Evolutionary conservation across 306 rosid genomes (phyloP).

Genomic region (Begonia loranthoides): DNA sequence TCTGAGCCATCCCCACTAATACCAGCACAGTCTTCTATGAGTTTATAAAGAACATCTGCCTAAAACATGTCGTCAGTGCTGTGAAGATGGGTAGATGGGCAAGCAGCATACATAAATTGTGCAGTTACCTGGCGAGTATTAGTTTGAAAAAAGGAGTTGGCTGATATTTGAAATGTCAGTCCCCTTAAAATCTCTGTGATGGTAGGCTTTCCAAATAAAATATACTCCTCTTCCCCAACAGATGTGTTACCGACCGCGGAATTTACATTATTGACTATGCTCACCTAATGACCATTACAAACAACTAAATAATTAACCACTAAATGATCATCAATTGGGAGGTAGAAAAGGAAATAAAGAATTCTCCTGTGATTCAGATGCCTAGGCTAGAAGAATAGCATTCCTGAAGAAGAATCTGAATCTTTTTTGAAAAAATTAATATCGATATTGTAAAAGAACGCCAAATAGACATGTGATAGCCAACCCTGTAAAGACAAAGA

Average conservation of each 20-base stretch:
- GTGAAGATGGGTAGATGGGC: too few relatives aligned
- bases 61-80: conserved; percentile 22
- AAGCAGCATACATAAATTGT: too few relatives aligned
- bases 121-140: conserved; percentile 81
- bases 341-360: conserved; percentile 1
- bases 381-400: too few relatives aligned
- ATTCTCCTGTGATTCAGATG: too few relatives aligned
- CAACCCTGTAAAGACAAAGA: too few relatives aligned
- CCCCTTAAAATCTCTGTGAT: conserved; percentile 83
- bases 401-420: too few relatives aligned
- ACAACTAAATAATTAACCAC: conserved; percentile 1
- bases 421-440: too few relatives aligned
- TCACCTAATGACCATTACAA: conserved; percentile 40
- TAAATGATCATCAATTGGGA: neutral
- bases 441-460: too few relatives aligned
- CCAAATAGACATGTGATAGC: too few relatives aligned
- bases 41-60: conserved; percentile 90
- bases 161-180: conserved; percentile 88
- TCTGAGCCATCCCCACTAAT: conserved; percentile 81
- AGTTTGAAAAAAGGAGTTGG: conserved; percentile 94
- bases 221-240: conserved; percentile 82
- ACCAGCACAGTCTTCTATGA: conserved; percentile 71
- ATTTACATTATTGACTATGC: conserved; percentile 71
- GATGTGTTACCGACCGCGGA: conserved; percentile 90
- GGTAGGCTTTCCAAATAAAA: conserved; percentile 67